A percentile compares a stretch with the other conserved stretches of the same genome.
Evolutionary conservation across 2,329 filamentous ascomycete genomes (phyloP).

Genomic region (Mycocentrospora acerina): DNA sequence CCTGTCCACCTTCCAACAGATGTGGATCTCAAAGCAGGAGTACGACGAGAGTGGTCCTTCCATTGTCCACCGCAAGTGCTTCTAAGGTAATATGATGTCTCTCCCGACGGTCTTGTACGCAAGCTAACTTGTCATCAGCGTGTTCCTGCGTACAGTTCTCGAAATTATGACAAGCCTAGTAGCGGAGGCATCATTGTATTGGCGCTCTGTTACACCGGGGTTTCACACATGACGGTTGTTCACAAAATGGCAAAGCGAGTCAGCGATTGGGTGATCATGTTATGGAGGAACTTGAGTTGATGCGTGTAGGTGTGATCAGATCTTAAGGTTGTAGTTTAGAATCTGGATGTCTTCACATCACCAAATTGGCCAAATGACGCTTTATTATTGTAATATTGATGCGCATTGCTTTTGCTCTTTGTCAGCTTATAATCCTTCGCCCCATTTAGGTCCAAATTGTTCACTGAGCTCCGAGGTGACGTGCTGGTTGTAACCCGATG

Average conservation of each 20-base stretch:
- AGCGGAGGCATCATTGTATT: constrained; percentile 39
- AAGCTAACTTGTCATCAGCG: constrained; percentile 32
- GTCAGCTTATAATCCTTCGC: too few relatives aligned
- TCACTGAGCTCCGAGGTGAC: too few relatives aligned
- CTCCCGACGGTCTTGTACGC: constrained; percentile 5
- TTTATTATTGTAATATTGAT: too few relatives aligned
- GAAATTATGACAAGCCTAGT: constrained; percentile 42
- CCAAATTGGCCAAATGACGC: constrained; percentile 14
- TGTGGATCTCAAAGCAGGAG: constrained; percentile 99
- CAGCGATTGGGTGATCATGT: constrained; percentile 40
- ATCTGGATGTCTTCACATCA: constrained; percentile 38
- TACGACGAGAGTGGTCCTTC: constrained; percentile 99
- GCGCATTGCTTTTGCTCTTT: too few relatives aligned
- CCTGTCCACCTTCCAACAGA: constrained; percentile 99
- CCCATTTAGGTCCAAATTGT: too few relatives aligned
- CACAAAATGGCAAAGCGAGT: constrained; percentile 43
- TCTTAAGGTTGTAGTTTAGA: constrained; percentile 45
- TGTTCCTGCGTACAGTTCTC: constrained; percentile 37
- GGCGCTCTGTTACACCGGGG: constrained; percentile 39
- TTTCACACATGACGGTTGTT: constrained; percentile 39
- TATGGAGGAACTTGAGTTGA: constrained; percentile 40
- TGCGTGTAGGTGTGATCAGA: constrained; percentile 33
- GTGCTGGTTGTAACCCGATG: too few relatives aligned
- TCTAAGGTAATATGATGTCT: constrained; percentile 70
- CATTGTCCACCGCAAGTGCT: constrained; percentile 99